Conservation (phyloP, 441 rosid genomes). For the Populus hybrid region DNA sequence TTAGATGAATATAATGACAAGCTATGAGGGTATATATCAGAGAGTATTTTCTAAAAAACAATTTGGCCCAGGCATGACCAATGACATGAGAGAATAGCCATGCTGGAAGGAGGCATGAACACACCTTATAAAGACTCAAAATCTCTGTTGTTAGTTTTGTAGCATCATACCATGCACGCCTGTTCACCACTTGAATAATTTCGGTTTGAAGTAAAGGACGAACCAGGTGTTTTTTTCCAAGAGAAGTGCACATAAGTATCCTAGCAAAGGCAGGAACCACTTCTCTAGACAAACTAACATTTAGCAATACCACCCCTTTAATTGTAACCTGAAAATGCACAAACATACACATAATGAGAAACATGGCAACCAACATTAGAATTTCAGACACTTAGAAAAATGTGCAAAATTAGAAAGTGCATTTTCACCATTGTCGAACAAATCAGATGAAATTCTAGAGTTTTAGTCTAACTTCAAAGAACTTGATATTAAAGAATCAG, state of each 20-base stretch:
- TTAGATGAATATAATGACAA: neutral
- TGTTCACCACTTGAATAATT: slow-evolving; percentile 90
- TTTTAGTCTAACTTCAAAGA: neutral
- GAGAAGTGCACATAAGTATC: slow-evolving; percentile 81
- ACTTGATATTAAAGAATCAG: neutral
- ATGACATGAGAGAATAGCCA: neutral
- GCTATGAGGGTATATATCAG: neutral
- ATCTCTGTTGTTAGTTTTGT: slow-evolving; percentile 79
- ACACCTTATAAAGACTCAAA: slow-evolving; percentile 85
- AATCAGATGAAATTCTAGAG: neutral
- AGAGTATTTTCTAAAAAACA: neutral
- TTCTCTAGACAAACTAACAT: slow-evolving; percentile 86
- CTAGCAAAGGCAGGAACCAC: slow-evolving; percentile 93
- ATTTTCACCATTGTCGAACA: neutral
- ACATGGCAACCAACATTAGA: neutral
- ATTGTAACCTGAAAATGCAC: slow-evolving; percentile 45
- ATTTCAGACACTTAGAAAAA: neutral
- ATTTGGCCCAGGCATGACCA: neutral
- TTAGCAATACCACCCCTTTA: slow-evolving; percentile 70
- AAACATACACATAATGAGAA: neutral
- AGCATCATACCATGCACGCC: slow-evolving; percentile 93
- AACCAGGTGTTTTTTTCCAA: slow-evolving; percentile 94
- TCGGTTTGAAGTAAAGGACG: slow-evolving; percentile 83
- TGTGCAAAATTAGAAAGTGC: neutral
- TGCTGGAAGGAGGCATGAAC: neutral